These are phyloP conservation scores for Exophiala sp. DNA, from an alignment of 2,329 filamentous ascomycete genomes.

Conservation along the genomic window DNA sequence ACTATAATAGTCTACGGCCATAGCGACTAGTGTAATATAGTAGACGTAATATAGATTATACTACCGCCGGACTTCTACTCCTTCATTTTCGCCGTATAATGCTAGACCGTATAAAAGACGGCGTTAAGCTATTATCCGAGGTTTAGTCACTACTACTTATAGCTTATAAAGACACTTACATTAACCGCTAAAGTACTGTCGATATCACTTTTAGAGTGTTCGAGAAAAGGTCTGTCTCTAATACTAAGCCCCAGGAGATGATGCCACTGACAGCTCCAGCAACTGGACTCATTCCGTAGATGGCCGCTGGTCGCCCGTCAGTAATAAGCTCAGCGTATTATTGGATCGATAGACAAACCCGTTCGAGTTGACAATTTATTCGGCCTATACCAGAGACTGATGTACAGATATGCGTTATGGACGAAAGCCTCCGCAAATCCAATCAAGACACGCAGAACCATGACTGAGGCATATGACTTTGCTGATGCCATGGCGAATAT, in stretches of 20 bases:
- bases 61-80: conserved; percentile 20
- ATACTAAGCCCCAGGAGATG: conserved; percentile 54
- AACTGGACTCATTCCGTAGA: conserved; percentile 43
- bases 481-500: not conserved
- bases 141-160: no score
- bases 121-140: conserved; percentile 3
- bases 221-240: conserved; percentile 10
- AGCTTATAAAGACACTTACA: not conserved
- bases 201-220: conserved; percentile 17
- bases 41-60: conserved; percentile 17
- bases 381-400: conserved; percentile 8
- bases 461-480: conserved; percentile 4
- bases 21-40: conserved; percentile 5
- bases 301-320: conserved; percentile 60
- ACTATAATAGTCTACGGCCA: conserved; percentile 33
- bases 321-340: not conserved
- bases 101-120: conserved; percentile 11
- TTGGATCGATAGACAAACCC: not conserved
- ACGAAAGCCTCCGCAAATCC: conserved; percentile 9
- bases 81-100: conserved; percentile 4
- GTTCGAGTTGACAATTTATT: conserved; percentile 3
- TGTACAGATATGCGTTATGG: conserved; percentile 4
- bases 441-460: conserved; percentile 9
- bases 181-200: conserved; percentile 23
- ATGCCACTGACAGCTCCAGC: conserved; percentile 69